phyloP scores from a whole-genome alignment of 2,329 filamentous ascomycete species.

The Colletotrichum sidae region DNA sequence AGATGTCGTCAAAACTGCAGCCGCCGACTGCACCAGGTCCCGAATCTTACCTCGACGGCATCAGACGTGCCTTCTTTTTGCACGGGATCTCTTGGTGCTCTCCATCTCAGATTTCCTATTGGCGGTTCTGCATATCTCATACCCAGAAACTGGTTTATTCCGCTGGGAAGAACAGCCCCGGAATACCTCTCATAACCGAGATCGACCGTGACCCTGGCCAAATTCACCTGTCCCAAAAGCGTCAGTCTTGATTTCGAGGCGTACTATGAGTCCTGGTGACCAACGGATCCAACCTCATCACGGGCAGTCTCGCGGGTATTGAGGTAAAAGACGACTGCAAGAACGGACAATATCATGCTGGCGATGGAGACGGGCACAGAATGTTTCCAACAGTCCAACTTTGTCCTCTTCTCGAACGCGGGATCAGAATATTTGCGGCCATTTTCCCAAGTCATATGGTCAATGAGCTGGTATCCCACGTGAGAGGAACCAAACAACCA shows the following conservation, averaged over 20 bases:
- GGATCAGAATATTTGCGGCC: slow-evolving; percentile 21
- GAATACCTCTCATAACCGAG: slow-evolving; percentile 59
- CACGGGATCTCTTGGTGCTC: slow-evolving; percentile 59
- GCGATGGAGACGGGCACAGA: slow-evolving; percentile 27
- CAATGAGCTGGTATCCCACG: slow-evolving; percentile 34
- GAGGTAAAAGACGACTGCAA: slow-evolving; percentile 32
- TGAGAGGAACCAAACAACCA: slow-evolving; percentile 26
- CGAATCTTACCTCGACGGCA: slow-evolving; percentile 47
- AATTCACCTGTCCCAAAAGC: slow-evolving; percentile 15
- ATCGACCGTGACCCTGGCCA: slow-evolving; percentile 44
- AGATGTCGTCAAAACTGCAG: slow-evolving; percentile 10
- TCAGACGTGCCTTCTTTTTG: slow-evolving; percentile 47
- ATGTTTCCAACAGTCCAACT: slow-evolving; percentile 28
- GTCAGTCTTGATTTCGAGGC: slow-evolving; percentile 4
- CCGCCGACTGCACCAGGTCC: neutral
- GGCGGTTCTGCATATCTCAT: slow-evolving; percentile 66
- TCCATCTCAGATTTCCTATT: slow-evolving; percentile 61
- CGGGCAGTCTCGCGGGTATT: slow-evolving; percentile 22
- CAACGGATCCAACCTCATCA: slow-evolving; percentile 27
- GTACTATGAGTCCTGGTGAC: neutral
- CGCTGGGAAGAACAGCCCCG: slow-evolving; percentile 50
- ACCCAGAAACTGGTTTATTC: slow-evolving; percentile 59
- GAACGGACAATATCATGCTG: slow-evolving; percentile 34
- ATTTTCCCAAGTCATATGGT: slow-evolving; percentile 35
- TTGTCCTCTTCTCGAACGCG: slow-evolving; percentile 29